Evolutionary conservation across 2,329 filamentous ascomycete species (phyloP), one percentile per base, ranked within the genome.

Genomic region (Cladosporium sp.): DNA sequence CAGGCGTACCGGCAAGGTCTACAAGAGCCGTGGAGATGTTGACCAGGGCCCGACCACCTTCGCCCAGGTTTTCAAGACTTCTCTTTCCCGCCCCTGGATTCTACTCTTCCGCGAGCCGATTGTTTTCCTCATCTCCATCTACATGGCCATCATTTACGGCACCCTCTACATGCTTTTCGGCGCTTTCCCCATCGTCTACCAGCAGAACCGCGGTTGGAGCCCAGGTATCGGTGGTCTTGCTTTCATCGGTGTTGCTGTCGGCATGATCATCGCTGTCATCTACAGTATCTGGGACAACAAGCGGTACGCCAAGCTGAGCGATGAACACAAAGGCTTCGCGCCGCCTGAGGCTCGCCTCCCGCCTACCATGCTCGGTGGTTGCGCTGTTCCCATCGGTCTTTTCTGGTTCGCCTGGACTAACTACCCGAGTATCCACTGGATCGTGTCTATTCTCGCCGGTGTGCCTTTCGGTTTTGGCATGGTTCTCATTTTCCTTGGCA

Each of bases 341-440:
- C 79, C 84, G 1, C 82, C 85, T 0, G 86, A 89, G 67, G 78
- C 82, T 8, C 77, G 86, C 17, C 72, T 90, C 2, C 78, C 80
- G 0, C 75, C 80, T 4, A 77, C 77, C 42, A 77, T 87, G 54
- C 61, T 87, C 29, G 86, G 84, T 8, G 79, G 79, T 12, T 64
- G 86, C 17, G 70, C 78, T 3, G 70, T 89, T 3, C 85, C 85
- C 2, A 63, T 83, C 15, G 80, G 83, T 4, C 70, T 87, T 15
- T 85, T 87, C 72, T 81, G 80, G 74, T 85, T 86, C 58, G 83
- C 82, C 1, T 87, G 83, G 83, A 86, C 83, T 0, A 82, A 80
- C 54, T 73, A 69, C 15, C 71, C 74, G 0, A 66, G 66, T 3
- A 70, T 85, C 9, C 80, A 83, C 64, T 85, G 77, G 75, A 71